Evolutionary conservation across 768 basidiomycete genomes (phyloP).

Genomic region (Rhodocollybia butyracea): DNA sequence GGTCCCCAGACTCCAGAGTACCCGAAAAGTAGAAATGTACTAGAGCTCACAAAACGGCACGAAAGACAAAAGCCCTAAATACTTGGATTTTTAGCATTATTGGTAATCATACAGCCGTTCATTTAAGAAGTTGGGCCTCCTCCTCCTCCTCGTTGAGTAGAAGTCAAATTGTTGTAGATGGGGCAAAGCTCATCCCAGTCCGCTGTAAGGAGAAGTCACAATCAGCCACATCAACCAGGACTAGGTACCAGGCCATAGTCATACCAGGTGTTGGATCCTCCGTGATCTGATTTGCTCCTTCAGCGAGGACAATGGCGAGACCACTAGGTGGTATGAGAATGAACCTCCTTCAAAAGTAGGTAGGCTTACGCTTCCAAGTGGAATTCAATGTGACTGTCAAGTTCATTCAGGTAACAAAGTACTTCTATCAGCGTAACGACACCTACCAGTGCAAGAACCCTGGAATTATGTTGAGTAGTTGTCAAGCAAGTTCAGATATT

Average conservation of each 20-base stretch:
- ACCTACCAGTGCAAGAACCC: slow-evolving; percentile 5
- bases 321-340: slow-evolving; percentile 13
- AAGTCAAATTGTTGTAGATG: slow-evolving; percentile 23
- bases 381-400: slow-evolving; percentile 48
- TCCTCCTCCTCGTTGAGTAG: slow-evolving; percentile 8
- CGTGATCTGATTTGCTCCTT: slow-evolving; percentile 12
- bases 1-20: too few species aligned
- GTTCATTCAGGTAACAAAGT: background rate
- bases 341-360: background rate
- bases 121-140: background rate
- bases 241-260: background rate
- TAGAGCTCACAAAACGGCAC: too few species aligned
- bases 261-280: slow-evolving; percentile 11
- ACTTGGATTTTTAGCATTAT: too few species aligned
- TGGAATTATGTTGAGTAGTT: too few species aligned
- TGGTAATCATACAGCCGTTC: too few species aligned
- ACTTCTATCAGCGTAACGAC: background rate
- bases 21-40: too few species aligned
- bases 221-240: background rate
- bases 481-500: too few species aligned
- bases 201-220: slow-evolving; percentile 3
- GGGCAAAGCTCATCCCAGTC: slow-evolving; percentile 31
- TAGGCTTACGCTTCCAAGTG: slow-evolving; percentile 36
- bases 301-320: slow-evolving; percentile 25
- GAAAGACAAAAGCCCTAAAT: too few species aligned